A percentile compares a stretch with the other conserved stretches of the same genome.
phyloP scores from a whole-genome alignment of 192 early-diverging fungal species.

The Mortierella antarctica region DNA sequence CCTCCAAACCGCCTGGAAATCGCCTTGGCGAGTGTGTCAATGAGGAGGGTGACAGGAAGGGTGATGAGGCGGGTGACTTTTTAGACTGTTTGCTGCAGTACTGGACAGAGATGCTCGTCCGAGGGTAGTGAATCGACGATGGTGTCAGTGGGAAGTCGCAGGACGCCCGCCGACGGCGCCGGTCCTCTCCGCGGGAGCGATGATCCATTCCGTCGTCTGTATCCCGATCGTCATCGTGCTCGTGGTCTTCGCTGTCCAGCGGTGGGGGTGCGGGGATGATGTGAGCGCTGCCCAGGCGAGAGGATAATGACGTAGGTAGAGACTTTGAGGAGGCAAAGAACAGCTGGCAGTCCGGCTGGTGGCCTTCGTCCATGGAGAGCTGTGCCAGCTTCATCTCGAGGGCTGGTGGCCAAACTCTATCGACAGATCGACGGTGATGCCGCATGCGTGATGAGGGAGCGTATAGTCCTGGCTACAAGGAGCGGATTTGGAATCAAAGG shows the following conservation, averaged over 20 bases:
- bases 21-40: too few species aligned
- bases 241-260: background rate
- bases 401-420: conserved; percentile 26
- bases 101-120: background rate
- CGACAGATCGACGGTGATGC: conserved; percentile 17
- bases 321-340: background rate
- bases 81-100: too few species aligned
- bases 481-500: background rate
- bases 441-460: background rate
- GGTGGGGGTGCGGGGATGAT: conserved; percentile 6
- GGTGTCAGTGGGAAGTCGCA: background rate
- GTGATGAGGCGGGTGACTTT: too few species aligned
- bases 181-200: too few species aligned
- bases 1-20: too few species aligned
- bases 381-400: conserved; percentile 22
- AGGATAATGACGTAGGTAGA: background rate
- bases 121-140: background rate
- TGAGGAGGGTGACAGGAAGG: too few species aligned
- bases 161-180: too few species aligned
- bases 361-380: background rate
- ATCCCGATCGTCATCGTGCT: background rate
- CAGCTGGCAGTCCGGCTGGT: background rate
- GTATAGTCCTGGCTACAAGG: background rate
- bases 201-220: too few species aligned
- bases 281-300: background rate